Evolutionary conservation across 2,329 filamentous ascomycete genomes (phyloP).

Genomic region (Calonectria fujianensis): DNA sequence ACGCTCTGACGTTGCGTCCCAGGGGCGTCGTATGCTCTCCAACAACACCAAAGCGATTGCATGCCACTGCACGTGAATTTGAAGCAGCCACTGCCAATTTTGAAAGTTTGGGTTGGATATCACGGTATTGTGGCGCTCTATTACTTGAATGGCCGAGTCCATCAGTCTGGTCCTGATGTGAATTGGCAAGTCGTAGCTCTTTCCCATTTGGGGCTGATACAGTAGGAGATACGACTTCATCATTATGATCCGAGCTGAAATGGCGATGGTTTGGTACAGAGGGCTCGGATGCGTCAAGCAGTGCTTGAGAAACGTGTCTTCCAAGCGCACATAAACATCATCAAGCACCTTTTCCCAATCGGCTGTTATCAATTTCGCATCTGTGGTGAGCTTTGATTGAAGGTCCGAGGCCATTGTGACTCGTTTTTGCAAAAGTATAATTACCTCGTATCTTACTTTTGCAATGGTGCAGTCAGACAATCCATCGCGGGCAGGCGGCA

Average conservation of each 20-base stretch:
- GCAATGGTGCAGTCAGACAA: neutral
- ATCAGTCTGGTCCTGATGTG: neutral
- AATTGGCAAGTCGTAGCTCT: neutral
- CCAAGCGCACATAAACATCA: neutral
- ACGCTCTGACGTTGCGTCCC: constrained; percentile 10
- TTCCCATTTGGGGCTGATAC: neutral
- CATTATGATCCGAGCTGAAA: constrained; percentile 7
- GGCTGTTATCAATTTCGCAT: neutral
- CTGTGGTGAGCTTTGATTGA: neutral
- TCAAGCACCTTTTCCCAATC: neutral
- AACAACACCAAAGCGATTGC: neutral
- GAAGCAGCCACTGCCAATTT: constrained; percentile 2
- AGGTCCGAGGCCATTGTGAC: neutral
- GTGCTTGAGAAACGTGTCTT: constrained; percentile 2
- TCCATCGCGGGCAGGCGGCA: constrained; percentile 7
- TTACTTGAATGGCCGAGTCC: constrained; percentile 1
- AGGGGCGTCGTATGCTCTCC: constrained; percentile 14
- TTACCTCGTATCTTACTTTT: constrained; percentile 4
- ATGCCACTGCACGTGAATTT: constrained; percentile 5
- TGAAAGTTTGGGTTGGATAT: neutral
- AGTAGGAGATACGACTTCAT: constrained; percentile 6
- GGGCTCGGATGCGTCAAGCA: neutral
- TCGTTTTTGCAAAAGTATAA: neutral
- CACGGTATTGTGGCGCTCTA: constrained; percentile 1
- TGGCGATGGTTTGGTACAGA: neutral